Conservation (phyloP, 768 basidiomycete species). For the Rhodotorula kratochvilovae region DNA sequence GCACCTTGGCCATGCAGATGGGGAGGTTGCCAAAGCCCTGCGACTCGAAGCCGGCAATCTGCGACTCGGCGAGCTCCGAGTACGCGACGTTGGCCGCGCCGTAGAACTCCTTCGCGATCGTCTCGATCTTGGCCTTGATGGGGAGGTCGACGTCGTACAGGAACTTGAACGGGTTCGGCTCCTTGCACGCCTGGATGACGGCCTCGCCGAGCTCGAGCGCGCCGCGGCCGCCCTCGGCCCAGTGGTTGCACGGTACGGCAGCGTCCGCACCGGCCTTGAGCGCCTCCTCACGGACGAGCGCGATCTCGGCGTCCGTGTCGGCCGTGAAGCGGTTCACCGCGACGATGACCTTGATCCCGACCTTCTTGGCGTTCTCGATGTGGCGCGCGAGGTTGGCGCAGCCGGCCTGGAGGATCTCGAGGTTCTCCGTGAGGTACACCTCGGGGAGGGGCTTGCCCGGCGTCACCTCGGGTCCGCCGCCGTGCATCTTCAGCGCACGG, state of each 20-base stretch:
- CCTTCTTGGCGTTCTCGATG: slow-evolving; percentile 90
- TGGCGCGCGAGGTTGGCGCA: slow-evolving; percentile 89
- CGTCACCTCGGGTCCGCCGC: slow-evolving; percentile 91
- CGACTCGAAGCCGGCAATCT: slow-evolving; percentile 82
- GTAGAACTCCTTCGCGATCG: slow-evolving; percentile 62
- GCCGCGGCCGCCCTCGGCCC: slow-evolving; percentile 91
- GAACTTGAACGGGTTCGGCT: slow-evolving; percentile 68
- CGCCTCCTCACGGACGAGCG: slow-evolving; percentile 72
- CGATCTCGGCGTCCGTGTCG: slow-evolving; percentile 83
- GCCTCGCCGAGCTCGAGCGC: slow-evolving; percentile 86
- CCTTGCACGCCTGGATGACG: slow-evolving; percentile 77
- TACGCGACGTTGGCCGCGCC: slow-evolving; percentile 84
- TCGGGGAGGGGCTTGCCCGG: slow-evolving; percentile 91
- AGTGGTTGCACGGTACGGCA: slow-evolving; percentile 92
- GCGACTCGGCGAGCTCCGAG: slow-evolving; percentile 74
- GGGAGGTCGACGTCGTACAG: slow-evolving; percentile 66
- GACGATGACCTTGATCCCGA: slow-evolving; percentile 91
- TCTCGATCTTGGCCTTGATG: slow-evolving; percentile 80
- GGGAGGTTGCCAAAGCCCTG: slow-evolving; percentile 78
- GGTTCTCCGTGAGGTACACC: slow-evolving; percentile 88
- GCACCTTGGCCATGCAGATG: slow-evolving; percentile 42
- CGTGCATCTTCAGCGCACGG: slow-evolving; percentile 98
- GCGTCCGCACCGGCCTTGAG: slow-evolving; percentile 85
- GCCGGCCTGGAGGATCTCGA: slow-evolving; percentile 81
- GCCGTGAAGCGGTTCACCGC: slow-evolving; percentile 93